These are phyloP conservation scores for Liquidambar formosana DNA, from an alignment of 164 flowering plant species.

Conservation along the genomic window DNA sequence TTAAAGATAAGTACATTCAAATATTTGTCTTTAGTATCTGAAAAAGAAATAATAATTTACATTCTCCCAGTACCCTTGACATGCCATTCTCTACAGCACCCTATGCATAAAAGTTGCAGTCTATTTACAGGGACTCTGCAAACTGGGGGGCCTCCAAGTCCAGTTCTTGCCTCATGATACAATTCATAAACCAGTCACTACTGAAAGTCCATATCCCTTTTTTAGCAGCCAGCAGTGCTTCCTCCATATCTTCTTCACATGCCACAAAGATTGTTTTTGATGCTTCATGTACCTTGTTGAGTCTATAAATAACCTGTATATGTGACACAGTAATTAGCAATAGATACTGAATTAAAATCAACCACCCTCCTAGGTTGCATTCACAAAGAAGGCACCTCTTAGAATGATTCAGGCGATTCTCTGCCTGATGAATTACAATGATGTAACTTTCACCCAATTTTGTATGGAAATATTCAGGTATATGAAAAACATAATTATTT, in stretches of 20 bases:
- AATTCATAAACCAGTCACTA: slow-evolving; percentile 82
- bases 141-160: slow-evolving; percentile 76
- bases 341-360: no score
- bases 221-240: slow-evolving; percentile 63
- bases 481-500: no score
- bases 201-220: slow-evolving; percentile 67
- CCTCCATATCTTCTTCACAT: slow-evolving; percentile 78
- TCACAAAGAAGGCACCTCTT: no score
- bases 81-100: no score
- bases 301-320: slow-evolving; percentile 43
- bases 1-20: no score
- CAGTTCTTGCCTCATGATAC: slow-evolving; percentile 83
- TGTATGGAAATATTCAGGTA: no score
- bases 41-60: neutral
- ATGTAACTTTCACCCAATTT: no score
- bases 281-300: slow-evolving; percentile 40
- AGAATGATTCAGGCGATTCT: no score
- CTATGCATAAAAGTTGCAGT: neutral
- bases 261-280: slow-evolving; percentile 63
- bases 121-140: slow-evolving; percentile 64
- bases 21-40: no score
- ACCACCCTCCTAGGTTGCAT: no score
- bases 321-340: neutral
- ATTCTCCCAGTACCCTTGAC: neutral
- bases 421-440: no score